phyloP scores from a whole-genome alignment of 2,329 filamentous ascomycete genomes.

The Penicillium sp. region DNA sequence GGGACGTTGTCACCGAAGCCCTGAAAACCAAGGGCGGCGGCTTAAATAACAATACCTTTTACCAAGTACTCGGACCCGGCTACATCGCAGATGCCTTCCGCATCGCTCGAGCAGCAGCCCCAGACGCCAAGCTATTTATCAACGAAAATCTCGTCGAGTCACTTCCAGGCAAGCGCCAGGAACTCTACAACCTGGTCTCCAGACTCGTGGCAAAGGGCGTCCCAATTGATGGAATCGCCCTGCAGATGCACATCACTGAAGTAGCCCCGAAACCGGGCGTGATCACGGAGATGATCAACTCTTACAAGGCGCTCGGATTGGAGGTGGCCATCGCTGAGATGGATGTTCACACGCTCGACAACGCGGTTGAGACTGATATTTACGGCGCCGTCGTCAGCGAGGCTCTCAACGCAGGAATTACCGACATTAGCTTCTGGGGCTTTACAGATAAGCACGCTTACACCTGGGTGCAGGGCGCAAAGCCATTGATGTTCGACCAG shows the following conservation, averaged over 20 bases:
- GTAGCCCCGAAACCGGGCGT: not conserved
- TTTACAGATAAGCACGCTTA: slow-evolving; percentile 20
- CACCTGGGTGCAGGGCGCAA: slow-evolving; percentile 12
- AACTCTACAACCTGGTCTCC: not conserved
- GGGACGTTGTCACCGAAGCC: no score
- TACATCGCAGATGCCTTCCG: slow-evolving; percentile 13
- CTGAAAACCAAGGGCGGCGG: no score
- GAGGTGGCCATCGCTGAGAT: not conserved
- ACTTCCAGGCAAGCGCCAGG: not conserved
- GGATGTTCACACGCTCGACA: not conserved
- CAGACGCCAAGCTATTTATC: slow-evolving; percentile 11
- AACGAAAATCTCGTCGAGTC: slow-evolving; percentile 9
- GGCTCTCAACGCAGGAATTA: slow-evolving; percentile 11
- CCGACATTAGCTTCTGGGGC: slow-evolving; percentile 14
- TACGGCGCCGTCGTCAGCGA: slow-evolving; percentile 4
- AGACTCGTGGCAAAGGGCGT: not conserved
- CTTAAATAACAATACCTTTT: no score
- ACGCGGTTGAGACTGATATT: not conserved
- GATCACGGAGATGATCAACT: not conserved
- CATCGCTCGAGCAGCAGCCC: slow-evolving; percentile 10
- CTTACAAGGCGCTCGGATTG: not conserved
- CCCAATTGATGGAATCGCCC: not conserved
- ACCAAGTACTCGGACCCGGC: no score
- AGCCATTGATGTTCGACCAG: slow-evolving; percentile 20
- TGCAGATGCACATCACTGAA: not conserved